Base-by-base conservation (phyloP, 371 early-diverging fungal genomes). In the Mucor saturninus region DNA sequence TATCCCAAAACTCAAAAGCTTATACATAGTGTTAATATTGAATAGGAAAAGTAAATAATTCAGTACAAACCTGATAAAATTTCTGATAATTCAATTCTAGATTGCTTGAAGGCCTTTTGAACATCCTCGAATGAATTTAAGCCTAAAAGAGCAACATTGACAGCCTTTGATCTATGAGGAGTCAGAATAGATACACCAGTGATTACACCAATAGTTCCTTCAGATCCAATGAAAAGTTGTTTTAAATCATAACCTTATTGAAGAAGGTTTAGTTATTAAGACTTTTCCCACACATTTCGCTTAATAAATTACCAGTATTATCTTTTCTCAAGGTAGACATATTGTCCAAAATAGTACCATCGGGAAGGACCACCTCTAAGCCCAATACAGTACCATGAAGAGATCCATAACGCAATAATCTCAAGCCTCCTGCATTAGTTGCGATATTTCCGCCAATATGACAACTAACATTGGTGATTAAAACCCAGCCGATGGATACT, bases 371-470 rank as follows among this genome's bases (percentile, higher is more conserved):
- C 32, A 83, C 92, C 75, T 95, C 93, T 37, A 93, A 69, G 10
- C 94, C 94, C 13, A 98, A 81, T 6, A 96, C 97, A n/a, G 93
- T 91, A 26, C 98, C 97, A 64, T 96, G 97, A 43, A 98, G 83
- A 8, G 93, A 90, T 28, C 98, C 98, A 75, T 98, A 98, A 38
- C 97, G 89, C 55, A 98, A 76, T 42, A 95, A 78, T 56, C 97
- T 85, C 59, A 98, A 84, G 10, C 99, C 98, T 38, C 99, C 98
- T 2, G 99, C 99, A 74, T 98, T 98, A 5, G 98, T 96, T 9
- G 98, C 93, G n/a, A 98, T 93, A 68, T 98, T 98, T 48, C 99
- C 98, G 54, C 99, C 99, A 64, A 98, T 95, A 59, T 94, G 93
- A 74, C 95, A 95, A 60, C 88, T 77, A 60, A 28, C 5, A 28